Conservation (phyloP, 1,139 yeast genomes). For the Hemisphaericaspora xylofermentans region DNA sequence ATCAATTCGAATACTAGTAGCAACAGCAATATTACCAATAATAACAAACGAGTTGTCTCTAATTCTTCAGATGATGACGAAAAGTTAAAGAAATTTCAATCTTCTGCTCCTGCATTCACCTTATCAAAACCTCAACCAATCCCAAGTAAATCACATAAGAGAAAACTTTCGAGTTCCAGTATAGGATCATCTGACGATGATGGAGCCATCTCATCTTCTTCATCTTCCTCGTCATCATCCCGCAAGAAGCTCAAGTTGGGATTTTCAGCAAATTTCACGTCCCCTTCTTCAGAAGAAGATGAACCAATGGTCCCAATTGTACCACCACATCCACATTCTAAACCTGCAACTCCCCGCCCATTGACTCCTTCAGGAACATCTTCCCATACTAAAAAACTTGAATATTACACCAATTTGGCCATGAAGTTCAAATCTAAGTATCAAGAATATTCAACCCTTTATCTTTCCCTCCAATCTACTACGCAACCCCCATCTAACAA, state of each 20-base stretch:
- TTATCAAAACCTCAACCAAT: constrained; percentile 4
- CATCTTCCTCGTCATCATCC: constrained; percentile 6
- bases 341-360: neutral
- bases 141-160: constrained; percentile 7
- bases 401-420: constrained; percentile 30
- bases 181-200: constrained; percentile 21
- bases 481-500: constrained; percentile 15
- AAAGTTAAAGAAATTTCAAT: constrained; percentile 1
- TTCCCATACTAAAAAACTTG: constrained; percentile 17
- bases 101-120: neutral
- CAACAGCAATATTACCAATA: neutral
- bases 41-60: constrained; percentile 2
- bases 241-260: constrained; percentile 9
- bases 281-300: constrained; percentile 30
- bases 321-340: neutral
- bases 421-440: constrained; percentile 37
- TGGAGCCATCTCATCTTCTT: neutral
- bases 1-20: no score
- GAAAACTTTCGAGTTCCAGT: constrained; percentile 15
- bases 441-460: constrained; percentile 38
- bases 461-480: constrained; percentile 20
- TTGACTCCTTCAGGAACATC: constrained; percentile 1
- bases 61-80: constrained; percentile 8
- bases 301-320: constrained; percentile 5
- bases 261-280: constrained; percentile 29